These are phyloP conservation scores for Ottelia alismoides DNA, from an alignment of 106 monocot genomes.

Conservation along the genomic window DNA sequence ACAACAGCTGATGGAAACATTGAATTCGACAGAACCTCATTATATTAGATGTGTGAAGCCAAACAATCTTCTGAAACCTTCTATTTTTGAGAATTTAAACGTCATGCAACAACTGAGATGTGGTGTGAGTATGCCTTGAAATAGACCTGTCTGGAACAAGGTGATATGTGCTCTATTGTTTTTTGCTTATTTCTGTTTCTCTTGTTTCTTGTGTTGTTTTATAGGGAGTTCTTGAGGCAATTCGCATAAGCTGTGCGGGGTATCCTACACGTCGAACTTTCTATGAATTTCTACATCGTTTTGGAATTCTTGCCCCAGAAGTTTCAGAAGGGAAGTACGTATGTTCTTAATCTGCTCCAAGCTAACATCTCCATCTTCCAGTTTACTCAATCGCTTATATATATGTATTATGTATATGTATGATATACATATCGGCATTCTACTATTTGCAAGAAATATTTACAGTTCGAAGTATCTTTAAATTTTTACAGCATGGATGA, in stretches of 20 bases:
- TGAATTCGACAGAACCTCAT: no score
- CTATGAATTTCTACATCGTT: slow-evolving; percentile 80
- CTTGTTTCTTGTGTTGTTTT: not conserved
- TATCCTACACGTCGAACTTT: slow-evolving; percentile 90
- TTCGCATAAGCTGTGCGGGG: slow-evolving; percentile 92
- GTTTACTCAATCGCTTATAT: not conserved
- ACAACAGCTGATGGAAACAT: slow-evolving; percentile 66
- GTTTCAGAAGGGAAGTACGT: slow-evolving; percentile 74
- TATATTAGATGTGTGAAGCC: slow-evolving; percentile 94
- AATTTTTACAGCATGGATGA: slow-evolving; percentile 59
- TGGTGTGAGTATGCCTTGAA: slow-evolving; percentile 82
- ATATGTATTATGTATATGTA: no score
- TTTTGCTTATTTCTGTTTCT: no score
- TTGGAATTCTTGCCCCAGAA: slow-evolving; percentile 75
- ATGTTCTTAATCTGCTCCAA: no score
- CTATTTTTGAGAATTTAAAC: slow-evolving; percentile 80
- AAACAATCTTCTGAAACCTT: slow-evolving; percentile 77
- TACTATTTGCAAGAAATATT: no score
- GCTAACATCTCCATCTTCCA: no score
- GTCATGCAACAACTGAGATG: slow-evolving; percentile 84
- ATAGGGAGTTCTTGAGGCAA: slow-evolving; percentile 90
- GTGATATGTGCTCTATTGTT: not conserved
- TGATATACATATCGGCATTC: no score
- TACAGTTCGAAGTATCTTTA: no score
- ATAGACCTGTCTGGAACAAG: no score